These are phyloP conservation scores for Neurospora crassa DNA, from an alignment of 2,329 filamentous ascomycete genomes.

Conservation along the genomic window DNA sequence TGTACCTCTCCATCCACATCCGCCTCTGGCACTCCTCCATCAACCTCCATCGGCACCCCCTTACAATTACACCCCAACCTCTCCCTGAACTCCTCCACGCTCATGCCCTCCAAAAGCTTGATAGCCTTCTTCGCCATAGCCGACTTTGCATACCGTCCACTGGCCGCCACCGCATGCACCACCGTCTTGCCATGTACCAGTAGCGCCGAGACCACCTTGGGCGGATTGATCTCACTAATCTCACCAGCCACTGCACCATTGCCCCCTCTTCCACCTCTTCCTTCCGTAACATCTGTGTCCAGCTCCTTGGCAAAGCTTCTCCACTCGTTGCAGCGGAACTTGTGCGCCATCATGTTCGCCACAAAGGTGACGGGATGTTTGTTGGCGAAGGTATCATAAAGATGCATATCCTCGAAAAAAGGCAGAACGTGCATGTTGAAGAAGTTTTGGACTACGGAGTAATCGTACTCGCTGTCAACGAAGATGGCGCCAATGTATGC, in stretches of 20 bases:
- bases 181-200: slow-evolving; percentile 65
- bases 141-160: slow-evolving; percentile 64
- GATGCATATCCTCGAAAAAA: slow-evolving; percentile 76
- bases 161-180: slow-evolving; percentile 51
- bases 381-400: slow-evolving; percentile 81
- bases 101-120: slow-evolving; percentile 33
- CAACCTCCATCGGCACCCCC: slow-evolving; percentile 7
- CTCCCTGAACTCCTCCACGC: slow-evolving; percentile 46
- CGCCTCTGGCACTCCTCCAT: slow-evolving; percentile 6
- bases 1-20: slow-evolving; percentile 2
- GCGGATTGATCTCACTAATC: slow-evolving; percentile 17
- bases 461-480: slow-evolving; percentile 78
- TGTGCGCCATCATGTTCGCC: slow-evolving; percentile 49
- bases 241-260: slow-evolving; percentile 28
- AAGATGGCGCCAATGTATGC: slow-evolving; percentile 85
- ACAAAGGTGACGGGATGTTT: slow-evolving; percentile 76
- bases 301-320: slow-evolving; percentile 45
- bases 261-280: slow-evolving; percentile 28
- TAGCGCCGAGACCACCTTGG: slow-evolving; percentile 56
- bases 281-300: slow-evolving; percentile 21
- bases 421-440: slow-evolving; percentile 64
- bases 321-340: slow-evolving; percentile 55
- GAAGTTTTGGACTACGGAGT: slow-evolving; percentile 61
- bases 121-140: slow-evolving; percentile 53
- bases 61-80: slow-evolving; percentile 56